Evolutionary conservation across 73 alveolate genomes (phyloP).

Genomic region (Tetrahymena thermophila): DNA sequence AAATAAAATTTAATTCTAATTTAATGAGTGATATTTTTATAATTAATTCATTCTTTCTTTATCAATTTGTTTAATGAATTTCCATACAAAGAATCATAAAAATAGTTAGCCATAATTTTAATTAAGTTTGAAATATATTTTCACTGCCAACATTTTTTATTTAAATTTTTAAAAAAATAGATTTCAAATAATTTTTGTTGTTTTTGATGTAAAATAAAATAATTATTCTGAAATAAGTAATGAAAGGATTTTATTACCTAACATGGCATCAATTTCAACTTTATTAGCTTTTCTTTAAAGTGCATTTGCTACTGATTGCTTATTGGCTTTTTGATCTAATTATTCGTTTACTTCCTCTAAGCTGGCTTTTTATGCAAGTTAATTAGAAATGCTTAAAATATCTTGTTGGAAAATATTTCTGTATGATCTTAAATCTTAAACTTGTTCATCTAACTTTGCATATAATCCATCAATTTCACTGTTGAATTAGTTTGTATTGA

Average conservation of each 20-base stretch:
- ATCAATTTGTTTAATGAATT: no score
- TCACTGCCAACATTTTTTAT: no score
- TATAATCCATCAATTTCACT: background rate
- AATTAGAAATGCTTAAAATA: background rate
- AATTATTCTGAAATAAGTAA: background rate
- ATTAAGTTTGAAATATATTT: no score
- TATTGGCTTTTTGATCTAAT: slow-evolving; percentile 47
- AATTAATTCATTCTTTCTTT: no score
- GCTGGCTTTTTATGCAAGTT: slow-evolving; percentile 45
- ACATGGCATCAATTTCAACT: slow-evolving; percentile 40
- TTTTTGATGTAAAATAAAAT: no score
- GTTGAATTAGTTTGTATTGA: background rate
- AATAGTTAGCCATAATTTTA: no score
- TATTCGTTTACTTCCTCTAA: slow-evolving; percentile 46
- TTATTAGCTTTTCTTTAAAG: slow-evolving; percentile 52
- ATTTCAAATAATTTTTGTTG: no score
- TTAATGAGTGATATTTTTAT: no score
- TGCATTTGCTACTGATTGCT: slow-evolving; percentile 51
- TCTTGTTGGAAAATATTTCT: background rate
- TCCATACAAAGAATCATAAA: no score
- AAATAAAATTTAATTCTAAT: no score
- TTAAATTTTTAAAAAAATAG: no score
- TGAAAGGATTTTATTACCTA: background rate
- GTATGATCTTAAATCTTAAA: background rate
- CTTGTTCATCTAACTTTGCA: background rate